These are phyloP conservation scores for Coemansia sp. DNA, from an alignment of 192 early-diverging fungal genomes.

Conservation along the genomic window DNA sequence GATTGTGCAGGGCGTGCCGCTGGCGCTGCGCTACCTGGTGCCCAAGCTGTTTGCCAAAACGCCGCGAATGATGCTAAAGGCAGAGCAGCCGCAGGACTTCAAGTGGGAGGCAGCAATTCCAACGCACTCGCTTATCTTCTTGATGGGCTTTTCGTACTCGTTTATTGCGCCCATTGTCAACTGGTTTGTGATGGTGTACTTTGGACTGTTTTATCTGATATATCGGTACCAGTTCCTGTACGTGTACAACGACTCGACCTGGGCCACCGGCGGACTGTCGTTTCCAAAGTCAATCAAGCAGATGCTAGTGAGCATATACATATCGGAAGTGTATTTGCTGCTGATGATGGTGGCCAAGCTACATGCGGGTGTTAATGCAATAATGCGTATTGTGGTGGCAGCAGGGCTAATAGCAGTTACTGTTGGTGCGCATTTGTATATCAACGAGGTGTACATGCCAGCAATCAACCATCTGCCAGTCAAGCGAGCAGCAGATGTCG, in stretches of 20 bases:
- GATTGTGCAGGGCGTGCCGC: slow-evolving; percentile 65
- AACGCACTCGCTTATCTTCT: slow-evolving; percentile 66
- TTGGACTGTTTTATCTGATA: slow-evolving; percentile 68
- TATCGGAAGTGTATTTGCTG: slow-evolving; percentile 72
- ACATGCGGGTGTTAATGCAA: slow-evolving; percentile 29
- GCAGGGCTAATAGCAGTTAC: slow-evolving; percentile 55
- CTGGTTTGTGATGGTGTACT: slow-evolving; percentile 75
- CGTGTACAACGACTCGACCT: slow-evolving; percentile 59
- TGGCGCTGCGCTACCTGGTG: slow-evolving; percentile 64
- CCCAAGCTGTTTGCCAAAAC: slow-evolving; percentile 64
- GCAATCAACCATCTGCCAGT: slow-evolving; percentile 58
- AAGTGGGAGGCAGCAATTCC: slow-evolving; percentile 68
- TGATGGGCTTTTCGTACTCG: slow-evolving; percentile 75
- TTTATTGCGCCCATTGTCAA: slow-evolving; percentile 79
- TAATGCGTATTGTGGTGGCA: slow-evolving; percentile 51
- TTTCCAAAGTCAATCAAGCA: slow-evolving; percentile 65
- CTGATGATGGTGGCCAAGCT: slow-evolving; percentile 66
- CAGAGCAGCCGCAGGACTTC: slow-evolving; percentile 55
- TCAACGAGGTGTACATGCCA: slow-evolving; percentile 60
- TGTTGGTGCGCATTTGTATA: slow-evolving; percentile 54
- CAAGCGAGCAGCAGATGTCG: slow-evolving; percentile 31
- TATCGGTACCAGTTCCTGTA: slow-evolving; percentile 83
- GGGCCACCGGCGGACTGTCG: slow-evolving; percentile 63
- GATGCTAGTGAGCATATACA: slow-evolving; percentile 67
- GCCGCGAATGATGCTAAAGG: slow-evolving; percentile 64